phyloP scores from a whole-genome alignment of 176 grass and related monocot species.

The Musa acuminata region DNA sequence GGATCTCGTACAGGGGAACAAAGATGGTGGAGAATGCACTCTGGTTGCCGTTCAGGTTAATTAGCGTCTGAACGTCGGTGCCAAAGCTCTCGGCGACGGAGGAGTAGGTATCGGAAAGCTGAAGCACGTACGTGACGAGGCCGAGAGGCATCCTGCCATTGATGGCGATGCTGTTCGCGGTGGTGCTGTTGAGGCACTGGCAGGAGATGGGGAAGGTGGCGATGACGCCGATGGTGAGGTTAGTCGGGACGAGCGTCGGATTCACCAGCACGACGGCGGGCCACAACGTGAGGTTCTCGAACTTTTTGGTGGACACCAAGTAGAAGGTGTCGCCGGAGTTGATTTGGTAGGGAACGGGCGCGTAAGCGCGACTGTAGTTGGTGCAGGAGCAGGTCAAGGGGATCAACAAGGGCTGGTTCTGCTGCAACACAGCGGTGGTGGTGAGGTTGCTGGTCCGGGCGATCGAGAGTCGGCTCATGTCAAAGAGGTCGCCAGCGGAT shows the following conservation, averaged over 20 bases:
- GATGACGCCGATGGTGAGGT: constrained; percentile 1
- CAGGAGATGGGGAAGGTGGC: constrained; percentile 1
- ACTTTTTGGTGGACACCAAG: constrained; percentile 44
- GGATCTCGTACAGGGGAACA: constrained; percentile 39
- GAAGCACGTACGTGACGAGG: constrained; percentile 84
- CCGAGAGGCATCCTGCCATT: constrained; percentile 22
- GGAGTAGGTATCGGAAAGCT: constrained; percentile 66
- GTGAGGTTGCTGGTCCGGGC: constrained; percentile 73
- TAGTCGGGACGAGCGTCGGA: background rate
- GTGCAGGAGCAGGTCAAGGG: constrained; percentile 62
- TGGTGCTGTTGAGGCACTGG: background rate
- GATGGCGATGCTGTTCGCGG: background rate
- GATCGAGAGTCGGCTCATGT: constrained; percentile 56
- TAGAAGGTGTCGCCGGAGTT: constrained; percentile 52
- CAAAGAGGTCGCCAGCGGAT: constrained; percentile 53
- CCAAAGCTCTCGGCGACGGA: constrained; percentile 50
- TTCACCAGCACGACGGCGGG: constrained; percentile 1
- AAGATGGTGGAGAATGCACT: constrained; percentile 44
- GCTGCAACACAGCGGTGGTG: constrained; percentile 11
- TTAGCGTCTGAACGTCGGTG: constrained; percentile 39
- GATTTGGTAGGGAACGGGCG: constrained; percentile 59
- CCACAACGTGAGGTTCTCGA: constrained; percentile 7
- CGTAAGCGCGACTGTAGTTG: constrained; percentile 27
- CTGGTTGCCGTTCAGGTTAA: constrained; percentile 61
- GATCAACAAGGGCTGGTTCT: constrained; percentile 57